Percentiles rank a stretch among this genome's conserved stretches.
These are phyloP conservation scores for Litsea cubeba DNA, from an alignment of 164 flowering plant species.

Conservation along the genomic window DNA sequence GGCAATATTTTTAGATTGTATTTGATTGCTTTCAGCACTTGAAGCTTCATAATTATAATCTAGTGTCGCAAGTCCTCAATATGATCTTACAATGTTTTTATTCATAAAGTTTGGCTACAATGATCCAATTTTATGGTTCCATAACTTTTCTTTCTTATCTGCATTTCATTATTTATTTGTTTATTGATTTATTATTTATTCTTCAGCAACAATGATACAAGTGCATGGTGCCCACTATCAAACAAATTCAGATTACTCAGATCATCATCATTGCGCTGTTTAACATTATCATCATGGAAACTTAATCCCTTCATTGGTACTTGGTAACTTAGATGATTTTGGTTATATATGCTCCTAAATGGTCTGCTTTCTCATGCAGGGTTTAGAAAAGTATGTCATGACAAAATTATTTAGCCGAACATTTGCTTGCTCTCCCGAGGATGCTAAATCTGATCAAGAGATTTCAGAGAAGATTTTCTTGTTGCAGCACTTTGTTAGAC, in stretches of 20 bases:
- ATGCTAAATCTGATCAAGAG: constrained; percentile 32
- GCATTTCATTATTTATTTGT: not conserved
- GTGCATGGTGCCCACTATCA: not conserved
- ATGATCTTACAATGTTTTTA: not conserved
- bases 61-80: not conserved
- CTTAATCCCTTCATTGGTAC: not conserved
- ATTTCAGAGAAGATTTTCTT: constrained; percentile 33
- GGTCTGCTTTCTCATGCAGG: constrained; percentile 24
- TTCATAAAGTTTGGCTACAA: not conserved
- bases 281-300: no score
- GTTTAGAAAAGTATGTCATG: constrained; percentile 56
- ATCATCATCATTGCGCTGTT: no score
- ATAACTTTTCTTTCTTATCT: no score
- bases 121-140: not conserved
- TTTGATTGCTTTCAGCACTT: not conserved
- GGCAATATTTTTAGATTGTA: not conserved
- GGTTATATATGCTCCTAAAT: not conserved
- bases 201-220: not conserved
- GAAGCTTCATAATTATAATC: not conserved
- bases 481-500: constrained; percentile 43
- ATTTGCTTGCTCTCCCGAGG: constrained; percentile 42
- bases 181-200: not conserved
- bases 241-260: not conserved
- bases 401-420: constrained; percentile 43
- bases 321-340: not conserved